Evolutionary conservation across 2,329 filamentous ascomycete species (phyloP).

Genomic region (Lachnellula cervina): DNA sequence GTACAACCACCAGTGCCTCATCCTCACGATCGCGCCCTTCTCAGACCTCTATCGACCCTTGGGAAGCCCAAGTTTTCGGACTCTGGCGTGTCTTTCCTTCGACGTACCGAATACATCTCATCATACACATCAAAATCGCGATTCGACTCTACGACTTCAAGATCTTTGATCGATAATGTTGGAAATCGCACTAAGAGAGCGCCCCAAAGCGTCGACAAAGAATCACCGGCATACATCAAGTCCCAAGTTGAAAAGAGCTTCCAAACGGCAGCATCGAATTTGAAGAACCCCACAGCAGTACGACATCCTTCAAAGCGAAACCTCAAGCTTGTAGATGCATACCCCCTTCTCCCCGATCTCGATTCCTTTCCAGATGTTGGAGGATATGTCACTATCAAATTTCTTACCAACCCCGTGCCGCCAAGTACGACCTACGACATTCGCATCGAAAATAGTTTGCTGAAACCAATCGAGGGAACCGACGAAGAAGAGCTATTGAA

Average conservation of each 20-base stretch:
- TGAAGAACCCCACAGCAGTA: slow-evolving; percentile 50
- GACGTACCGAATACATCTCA: slow-evolving; percentile 92
- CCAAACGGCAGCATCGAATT: slow-evolving; percentile 46
- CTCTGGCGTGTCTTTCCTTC: slow-evolving; percentile 83
- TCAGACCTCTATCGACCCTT: slow-evolving; percentile 77
- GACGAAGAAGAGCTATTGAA: slow-evolving; percentile 48
- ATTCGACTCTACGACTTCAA: slow-evolving; percentile 49
- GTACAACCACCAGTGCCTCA: slow-evolving; percentile 67
- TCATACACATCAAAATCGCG: slow-evolving; percentile 47
- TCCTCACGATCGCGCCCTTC: slow-evolving; percentile 76
- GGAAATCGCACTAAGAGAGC: slow-evolving; percentile 36
- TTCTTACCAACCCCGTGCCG: slow-evolving; percentile 59
- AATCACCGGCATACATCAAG: slow-evolving; percentile 62
- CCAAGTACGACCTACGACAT: slow-evolving; percentile 50
- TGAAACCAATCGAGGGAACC: slow-evolving; percentile 54
- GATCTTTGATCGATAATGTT: slow-evolving; percentile 41
- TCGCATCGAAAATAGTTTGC: slow-evolving; percentile 56
- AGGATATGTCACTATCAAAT: slow-evolving; percentile 66
- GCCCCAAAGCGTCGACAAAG: slow-evolving; percentile 48
- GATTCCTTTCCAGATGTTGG: slow-evolving; percentile 66
- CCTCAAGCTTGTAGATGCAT: slow-evolving; percentile 54
- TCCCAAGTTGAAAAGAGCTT: slow-evolving; percentile 63
- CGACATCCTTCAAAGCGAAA: slow-evolving; percentile 53
- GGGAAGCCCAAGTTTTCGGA: slow-evolving; percentile 77
- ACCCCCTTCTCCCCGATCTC: slow-evolving; percentile 59